Base-by-base conservation (phyloP, 768 basidiomycete species). In the Amanita phalloides region DNA sequence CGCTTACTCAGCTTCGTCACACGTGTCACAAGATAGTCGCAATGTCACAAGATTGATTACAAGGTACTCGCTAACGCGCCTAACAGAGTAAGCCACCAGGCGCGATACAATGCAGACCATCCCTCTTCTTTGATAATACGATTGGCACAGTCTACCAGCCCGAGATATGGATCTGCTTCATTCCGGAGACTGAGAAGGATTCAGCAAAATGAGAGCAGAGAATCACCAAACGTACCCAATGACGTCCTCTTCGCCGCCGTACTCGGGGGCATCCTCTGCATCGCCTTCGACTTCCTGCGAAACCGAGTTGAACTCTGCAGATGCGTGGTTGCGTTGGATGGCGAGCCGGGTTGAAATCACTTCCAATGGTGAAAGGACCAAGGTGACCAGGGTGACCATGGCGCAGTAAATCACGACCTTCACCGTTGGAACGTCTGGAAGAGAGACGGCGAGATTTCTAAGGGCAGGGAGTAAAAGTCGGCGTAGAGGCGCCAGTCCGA, bases 271-370 rank as follows among this genome's bases (percentile, higher is more conserved):
- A 43, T 79, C 76, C 53, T 86, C 77, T 2, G 68, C 70, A 57
- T 85, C 82, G 5, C 78, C 79, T 37, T 83, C 82, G 14, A 79
- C 78, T 57, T 90, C 86, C 60, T 88, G 85, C 3, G 79, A 68
- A 28, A 86, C 78, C 1, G 86, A 82, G 56, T 87, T 85, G 60
- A 78, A 86, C 51, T 84, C 86, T 4, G 81, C 68, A 13, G 83
- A 81, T 6, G 83, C 79, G 56, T 90, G 88, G 56, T 91, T 92
- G 49, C 90, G 78, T 60, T 92, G 90, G 51, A 92, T 85, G 17
- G 88, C 84, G 4, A 92, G 75, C 45, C 88, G 73, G 11, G 84
- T 86, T 11, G 80, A 66, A 45, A 91, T 84, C 26, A 92, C 88
- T 61, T 92, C 90, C 25, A 92, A 67, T 4, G 90, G 90, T 26